phyloP scores from a whole-genome alignment of 1,139 yeast genomes.

The Pichia sp. region DNA sequence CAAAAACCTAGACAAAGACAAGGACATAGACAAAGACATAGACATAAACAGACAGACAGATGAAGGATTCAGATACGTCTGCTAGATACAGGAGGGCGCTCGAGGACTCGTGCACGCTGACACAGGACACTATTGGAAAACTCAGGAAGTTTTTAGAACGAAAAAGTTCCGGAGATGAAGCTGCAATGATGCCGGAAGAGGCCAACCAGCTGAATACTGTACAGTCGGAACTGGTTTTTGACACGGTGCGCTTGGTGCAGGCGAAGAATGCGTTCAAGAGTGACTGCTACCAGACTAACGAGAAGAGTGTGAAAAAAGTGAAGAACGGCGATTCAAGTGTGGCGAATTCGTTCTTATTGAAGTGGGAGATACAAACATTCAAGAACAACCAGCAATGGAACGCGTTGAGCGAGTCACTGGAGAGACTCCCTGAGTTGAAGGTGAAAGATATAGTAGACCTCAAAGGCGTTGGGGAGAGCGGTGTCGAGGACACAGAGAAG shows the following conservation, averaged over 20 bases:
- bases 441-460: slow-evolving; percentile 17
- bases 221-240: slow-evolving; percentile 22
- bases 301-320: slow-evolving; percentile 18
- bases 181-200: background rate
- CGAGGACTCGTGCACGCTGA: slow-evolving; percentile 20
- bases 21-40: too few relatives aligned
- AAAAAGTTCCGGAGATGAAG: background rate
- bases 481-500: background rate
- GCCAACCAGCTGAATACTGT: slow-evolving; percentile 13
- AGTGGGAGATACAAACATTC: slow-evolving; percentile 23
- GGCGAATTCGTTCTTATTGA: slow-evolving; percentile 20
- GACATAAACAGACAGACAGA: too few relatives aligned
- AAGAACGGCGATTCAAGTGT: slow-evolving; percentile 21
- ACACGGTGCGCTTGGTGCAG: slow-evolving; percentile 22
- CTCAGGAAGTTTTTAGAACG: slow-evolving; percentile 5
- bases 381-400: slow-evolving; percentile 20
- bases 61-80: slow-evolving; percentile 4
- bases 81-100: slow-evolving; percentile 14
- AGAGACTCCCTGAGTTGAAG: slow-evolving; percentile 24
- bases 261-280: slow-evolving; percentile 24
- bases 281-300: slow-evolving; percentile 18
- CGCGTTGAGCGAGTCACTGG: slow-evolving; percentile 19
- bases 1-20: too few relatives aligned
- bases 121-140: slow-evolving; percentile 12
- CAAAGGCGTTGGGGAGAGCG: background rate